Conservation (phyloP, 1,284 basidiomycete species). For the Cutaneotrichosporon cutaneum region DNA sequence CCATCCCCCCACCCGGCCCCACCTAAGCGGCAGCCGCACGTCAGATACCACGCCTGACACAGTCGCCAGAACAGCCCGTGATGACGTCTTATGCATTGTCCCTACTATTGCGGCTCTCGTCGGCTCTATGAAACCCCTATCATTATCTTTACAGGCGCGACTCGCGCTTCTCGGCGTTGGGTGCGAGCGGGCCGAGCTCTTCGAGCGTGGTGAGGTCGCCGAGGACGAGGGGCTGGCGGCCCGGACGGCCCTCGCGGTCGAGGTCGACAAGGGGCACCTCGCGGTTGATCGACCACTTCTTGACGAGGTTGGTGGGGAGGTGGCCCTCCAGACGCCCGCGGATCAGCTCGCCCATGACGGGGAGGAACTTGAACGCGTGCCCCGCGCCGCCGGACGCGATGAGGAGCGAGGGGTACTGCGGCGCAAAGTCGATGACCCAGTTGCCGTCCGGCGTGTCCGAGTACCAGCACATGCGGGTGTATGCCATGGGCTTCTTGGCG, state of each 20-base stretch:
- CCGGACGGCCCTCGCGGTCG: conserved; percentile 1
- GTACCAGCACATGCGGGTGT: conserved; percentile 80
- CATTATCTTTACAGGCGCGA: not conserved
- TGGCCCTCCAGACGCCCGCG: conserved; percentile 65
- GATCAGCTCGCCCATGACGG: conserved; percentile 69
- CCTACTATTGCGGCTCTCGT: not conserved
- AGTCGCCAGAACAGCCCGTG: not conserved
- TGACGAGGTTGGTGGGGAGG: conserved; percentile 57
- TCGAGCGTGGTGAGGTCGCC: conserved; percentile 4
- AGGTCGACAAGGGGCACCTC: not conserved
- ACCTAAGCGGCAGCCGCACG: not conserved
- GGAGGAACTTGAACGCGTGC: conserved; percentile 72
- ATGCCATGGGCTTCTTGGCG: conserved; percentile 63
- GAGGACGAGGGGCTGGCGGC: conserved; percentile 3
- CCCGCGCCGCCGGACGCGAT: conserved; percentile 76
- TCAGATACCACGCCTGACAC: not conserved
- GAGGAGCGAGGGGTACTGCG: conserved; percentile 61
- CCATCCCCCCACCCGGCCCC: not conserved
- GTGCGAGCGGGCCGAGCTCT: conserved; percentile 55
- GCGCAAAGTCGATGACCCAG: conserved; percentile 72
- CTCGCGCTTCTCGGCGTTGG: conserved; percentile 1
- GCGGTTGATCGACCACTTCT: conserved; percentile 52
- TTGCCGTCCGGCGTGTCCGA: conserved; percentile 59
- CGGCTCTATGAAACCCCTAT: not conserved
- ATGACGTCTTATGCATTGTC: not conserved